Evolutionary conservation across 352 stramenopile species (phyloP), one percentile per base, ranked within the genome.

Genomic region (Phytophthora sp.): DNA sequence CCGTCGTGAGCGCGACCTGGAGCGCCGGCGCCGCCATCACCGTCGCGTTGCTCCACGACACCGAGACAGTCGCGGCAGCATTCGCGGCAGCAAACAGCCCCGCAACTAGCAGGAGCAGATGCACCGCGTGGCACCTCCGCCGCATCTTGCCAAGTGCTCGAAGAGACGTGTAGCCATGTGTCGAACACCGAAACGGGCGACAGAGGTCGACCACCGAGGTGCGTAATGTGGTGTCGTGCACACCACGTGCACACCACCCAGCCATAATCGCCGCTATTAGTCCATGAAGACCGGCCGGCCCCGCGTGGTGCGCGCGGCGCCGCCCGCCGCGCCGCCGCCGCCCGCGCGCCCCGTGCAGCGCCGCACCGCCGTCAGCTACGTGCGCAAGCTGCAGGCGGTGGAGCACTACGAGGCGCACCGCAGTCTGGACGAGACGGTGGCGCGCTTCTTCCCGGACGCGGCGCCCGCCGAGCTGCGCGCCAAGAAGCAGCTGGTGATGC

Each of bases 1-100:
- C 56, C 35, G 54, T 74, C 18, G 60, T 67, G 35, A 84, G 38
- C 5, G 53, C 15, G 3, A 84, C 21, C 13, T 44, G 39, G 5
- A 84, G 38, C 23, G 32, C 45, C 2, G 70, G 17, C 1, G 46
- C 13, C 12, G 62, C 57, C 24, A 34, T n/a, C 39, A 72, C 67
- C 11, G 73, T 75, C 42, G 41, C 37, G 44, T 79, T 85, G 13
- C 31, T 68, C 69, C 66, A 78, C 24, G 57, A 49, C 7, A 28
- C 28, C 26, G 46, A 42, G 17, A 57, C 30, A 5, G n/a, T 48
- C 7, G 54, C 24, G 24, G 44, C 32, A 31, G 28, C 15, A 30
- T 3, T 21, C 17, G 34, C 39, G 12, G 27, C 17, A 17, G 52
- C 37, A 32, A 37, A 20, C 10, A 8, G 42, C 27, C 27, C 54